These are phyloP conservation scores for Huntiella abstrusa DNA, from an alignment of 2,329 filamentous ascomycete genomes.

Conservation along the genomic window DNA sequence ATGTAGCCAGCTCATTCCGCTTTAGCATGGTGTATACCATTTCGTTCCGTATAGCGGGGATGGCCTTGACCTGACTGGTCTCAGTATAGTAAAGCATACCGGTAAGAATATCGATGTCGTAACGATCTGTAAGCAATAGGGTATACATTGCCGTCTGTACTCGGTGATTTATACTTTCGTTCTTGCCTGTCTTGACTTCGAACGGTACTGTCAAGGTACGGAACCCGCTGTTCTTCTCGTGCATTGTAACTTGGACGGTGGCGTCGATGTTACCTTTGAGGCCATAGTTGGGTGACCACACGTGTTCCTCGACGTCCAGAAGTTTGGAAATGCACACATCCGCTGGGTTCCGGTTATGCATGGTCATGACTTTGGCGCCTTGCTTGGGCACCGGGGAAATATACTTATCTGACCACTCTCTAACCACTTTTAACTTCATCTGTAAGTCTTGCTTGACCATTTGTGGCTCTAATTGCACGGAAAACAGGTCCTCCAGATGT, in stretches of 20 bases:
- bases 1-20: constrained; percentile 73
- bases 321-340: constrained; percentile 81
- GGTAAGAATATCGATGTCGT: constrained; percentile 79
- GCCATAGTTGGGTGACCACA: constrained; percentile 96
- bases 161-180: constrained; percentile 62
- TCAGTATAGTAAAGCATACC: constrained; percentile 94
- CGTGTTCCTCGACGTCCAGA: constrained; percentile 89
- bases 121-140: constrained; percentile 76
- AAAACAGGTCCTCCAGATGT: constrained; percentile 78
- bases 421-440: constrained; percentile 66
- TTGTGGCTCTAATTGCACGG: constrained; percentile 55
- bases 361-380: constrained; percentile 56
- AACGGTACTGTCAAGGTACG: constrained; percentile 73
- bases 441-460: constrained; percentile 63
- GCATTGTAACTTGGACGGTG: constrained; percentile 73
- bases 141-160: constrained; percentile 94
- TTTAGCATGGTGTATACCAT: constrained; percentile 94
- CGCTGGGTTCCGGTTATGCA: constrained; percentile 51
- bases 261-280: constrained; percentile 96
- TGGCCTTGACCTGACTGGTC: constrained; percentile 64
- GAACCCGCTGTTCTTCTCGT: constrained; percentile 39
- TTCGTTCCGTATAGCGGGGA: constrained; percentile 72
- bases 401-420: constrained; percentile 68
- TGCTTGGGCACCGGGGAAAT: constrained; percentile 50
- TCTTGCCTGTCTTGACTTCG: constrained; percentile 87